phyloP scores from a whole-genome alignment of 1,284 basidiomycete genomes.

The Malassezia japonica region DNA sequence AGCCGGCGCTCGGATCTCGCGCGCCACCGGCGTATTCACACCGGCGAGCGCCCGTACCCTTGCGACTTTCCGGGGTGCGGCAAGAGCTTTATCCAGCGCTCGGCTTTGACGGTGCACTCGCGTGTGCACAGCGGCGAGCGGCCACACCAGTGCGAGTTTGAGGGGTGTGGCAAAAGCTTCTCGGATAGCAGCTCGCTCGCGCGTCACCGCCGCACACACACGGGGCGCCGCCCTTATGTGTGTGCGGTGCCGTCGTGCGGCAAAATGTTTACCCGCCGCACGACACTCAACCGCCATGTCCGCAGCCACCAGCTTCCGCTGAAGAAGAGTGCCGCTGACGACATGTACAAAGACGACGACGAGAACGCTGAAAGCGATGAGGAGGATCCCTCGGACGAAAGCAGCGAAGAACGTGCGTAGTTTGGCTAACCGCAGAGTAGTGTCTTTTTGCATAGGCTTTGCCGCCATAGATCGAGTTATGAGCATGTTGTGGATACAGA shows the following conservation, averaged over 20 bases:
- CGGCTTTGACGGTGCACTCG: slow-evolving; percentile 69
- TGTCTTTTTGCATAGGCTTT: too few species aligned
- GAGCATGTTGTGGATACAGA: too few species aligned
- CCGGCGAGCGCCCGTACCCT: slow-evolving; percentile 70
- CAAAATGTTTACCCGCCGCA: slow-evolving; percentile 47
- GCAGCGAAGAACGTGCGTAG: not conserved
- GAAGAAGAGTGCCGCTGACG: slow-evolving; percentile 20
- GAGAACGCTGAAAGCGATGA: slow-evolving; percentile 30
- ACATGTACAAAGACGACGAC: slow-evolving; percentile 14
- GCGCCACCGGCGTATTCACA: slow-evolving; percentile 71
- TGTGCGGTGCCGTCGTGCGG: slow-evolving; percentile 45
- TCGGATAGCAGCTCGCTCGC: slow-evolving; percentile 56
- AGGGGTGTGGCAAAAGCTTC: slow-evolving; percentile 58
- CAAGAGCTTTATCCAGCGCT: slow-evolving; percentile 47
- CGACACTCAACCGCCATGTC: slow-evolving; percentile 46
- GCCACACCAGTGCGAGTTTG: slow-evolving; percentile 62
- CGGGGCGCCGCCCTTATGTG: slow-evolving; percentile 49
- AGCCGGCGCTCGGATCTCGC: slow-evolving; percentile 44
- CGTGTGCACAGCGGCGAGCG: slow-evolving; percentile 81
- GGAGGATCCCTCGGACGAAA: slow-evolving; percentile 15
- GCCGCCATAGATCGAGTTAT: too few species aligned
- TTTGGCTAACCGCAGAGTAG: too few species aligned
- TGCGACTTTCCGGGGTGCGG: slow-evolving; percentile 52
- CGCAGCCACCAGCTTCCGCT: slow-evolving; percentile 34
- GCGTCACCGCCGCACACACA: slow-evolving; percentile 65